phyloP scores from a whole-genome alignment of 164 flowering plant genomes.

The Brasenia schreberi region DNA sequence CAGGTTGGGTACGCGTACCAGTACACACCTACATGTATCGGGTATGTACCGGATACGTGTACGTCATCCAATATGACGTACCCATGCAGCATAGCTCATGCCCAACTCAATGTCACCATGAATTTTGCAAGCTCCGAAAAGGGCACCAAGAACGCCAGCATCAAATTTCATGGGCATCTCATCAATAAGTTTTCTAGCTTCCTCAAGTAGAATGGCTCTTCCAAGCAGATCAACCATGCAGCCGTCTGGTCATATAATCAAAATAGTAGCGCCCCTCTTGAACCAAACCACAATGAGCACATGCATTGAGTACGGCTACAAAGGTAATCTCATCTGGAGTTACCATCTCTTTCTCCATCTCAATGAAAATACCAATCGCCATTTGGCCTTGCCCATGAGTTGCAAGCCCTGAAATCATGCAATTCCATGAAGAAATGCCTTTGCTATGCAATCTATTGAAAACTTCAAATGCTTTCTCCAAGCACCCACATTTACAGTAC shows the following conservation, averaged over 20 bases:
- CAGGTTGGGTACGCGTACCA: no score
- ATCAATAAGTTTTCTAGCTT: constrained; percentile 9
- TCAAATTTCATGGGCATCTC: constrained; percentile 12
- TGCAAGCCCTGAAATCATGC: constrained; percentile 9
- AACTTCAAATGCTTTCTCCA: constrained; percentile 8
- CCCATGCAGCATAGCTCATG: no score
- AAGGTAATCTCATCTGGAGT: constrained; percentile 9
- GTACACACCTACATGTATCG: no score
- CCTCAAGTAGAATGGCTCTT: constrained; percentile 7
- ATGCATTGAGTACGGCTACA: constrained; percentile 11
- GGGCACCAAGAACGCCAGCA: constrained; percentile 12
- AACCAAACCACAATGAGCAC: constrained; percentile 9
- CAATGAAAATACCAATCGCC: constrained; percentile 6
- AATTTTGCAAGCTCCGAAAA: constrained; percentile 12
- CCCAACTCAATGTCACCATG: constrained; percentile 8
- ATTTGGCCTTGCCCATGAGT: constrained; percentile 4
- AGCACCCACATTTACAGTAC: constrained; percentile 10
- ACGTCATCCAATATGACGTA: no score
- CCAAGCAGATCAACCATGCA: constrained; percentile 15
- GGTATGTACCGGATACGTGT: no score
- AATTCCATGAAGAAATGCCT: constrained; percentile 9
- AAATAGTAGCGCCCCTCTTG: constrained; percentile 9
- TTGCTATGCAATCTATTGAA: constrained; percentile 1
- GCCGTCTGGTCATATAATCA: constrained; percentile 6
- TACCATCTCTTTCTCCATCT: constrained; percentile 6